A percentile compares a stretch with the other conserved stretches of the same genome.
Evolutionary conservation across 2,329 filamentous ascomycete species (phyloP).

Genomic region (Botrytis aclada): DNA sequence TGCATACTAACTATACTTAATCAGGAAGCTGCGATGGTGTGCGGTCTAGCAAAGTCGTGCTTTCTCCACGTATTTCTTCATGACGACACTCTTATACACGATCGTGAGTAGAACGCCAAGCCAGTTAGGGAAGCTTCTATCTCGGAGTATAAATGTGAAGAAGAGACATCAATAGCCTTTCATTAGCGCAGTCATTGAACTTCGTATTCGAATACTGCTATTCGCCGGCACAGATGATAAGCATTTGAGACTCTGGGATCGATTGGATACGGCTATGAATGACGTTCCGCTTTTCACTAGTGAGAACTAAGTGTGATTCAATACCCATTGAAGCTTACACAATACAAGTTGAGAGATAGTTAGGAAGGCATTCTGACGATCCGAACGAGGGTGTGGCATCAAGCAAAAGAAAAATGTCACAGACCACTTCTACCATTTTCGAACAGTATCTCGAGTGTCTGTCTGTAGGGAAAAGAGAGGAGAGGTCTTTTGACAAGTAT

Average conservation of each 20-base stretch:
- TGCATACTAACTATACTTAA: conserved; percentile 15
- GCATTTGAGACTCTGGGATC: background rate
- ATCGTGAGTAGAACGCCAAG: background rate
- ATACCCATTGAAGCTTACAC: background rate
- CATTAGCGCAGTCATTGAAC: background rate
- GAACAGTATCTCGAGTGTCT: background rate
- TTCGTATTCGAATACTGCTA: background rate
- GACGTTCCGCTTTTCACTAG: background rate
- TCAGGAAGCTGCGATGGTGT: conserved; percentile 14
- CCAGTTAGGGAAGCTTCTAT: background rate
- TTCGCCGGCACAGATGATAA: background rate
- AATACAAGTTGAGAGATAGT: background rate
- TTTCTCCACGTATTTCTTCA: conserved; percentile 6
- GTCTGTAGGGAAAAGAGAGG: background rate
- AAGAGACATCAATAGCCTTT: background rate
- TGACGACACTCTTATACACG: background rate
- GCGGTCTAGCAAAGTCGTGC: background rate
- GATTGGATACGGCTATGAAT: background rate
- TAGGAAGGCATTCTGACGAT: background rate
- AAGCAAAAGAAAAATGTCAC: background rate
- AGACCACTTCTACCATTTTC: background rate
- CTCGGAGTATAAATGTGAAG: background rate
- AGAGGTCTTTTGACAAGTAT: too few species aligned
- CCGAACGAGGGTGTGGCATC: background rate
- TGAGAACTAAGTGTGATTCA: background rate